phyloP scores from a whole-genome alignment of 768 basidiomycete genomes.

The Boletus speciosus region DNA sequence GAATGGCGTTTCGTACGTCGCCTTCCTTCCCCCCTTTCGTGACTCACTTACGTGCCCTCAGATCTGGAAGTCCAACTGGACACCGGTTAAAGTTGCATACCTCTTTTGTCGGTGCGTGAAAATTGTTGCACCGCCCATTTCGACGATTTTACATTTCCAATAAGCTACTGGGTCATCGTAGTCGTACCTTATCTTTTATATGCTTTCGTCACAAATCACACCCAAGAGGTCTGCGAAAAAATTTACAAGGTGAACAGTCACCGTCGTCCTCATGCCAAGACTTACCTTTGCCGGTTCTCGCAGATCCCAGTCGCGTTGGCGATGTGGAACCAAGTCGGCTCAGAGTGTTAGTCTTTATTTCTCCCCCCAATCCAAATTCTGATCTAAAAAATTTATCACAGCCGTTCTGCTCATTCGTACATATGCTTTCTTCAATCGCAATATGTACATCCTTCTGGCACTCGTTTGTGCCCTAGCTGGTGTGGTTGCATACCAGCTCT shows the following conservation, averaged over 20 bases:
- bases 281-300: not conserved
- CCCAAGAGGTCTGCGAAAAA: slow-evolving; percentile 57
- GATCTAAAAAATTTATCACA: slow-evolving; percentile 26
- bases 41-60: slow-evolving; percentile 26
- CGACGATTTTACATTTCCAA: slow-evolving; percentile 4
- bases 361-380: not conserved
- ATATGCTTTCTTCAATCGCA: slow-evolving; percentile 83
- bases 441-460: slow-evolving; percentile 59
- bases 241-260: slow-evolving; percentile 57
- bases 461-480: slow-evolving; percentile 66
- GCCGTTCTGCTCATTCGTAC: slow-evolving; percentile 80
- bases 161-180: slow-evolving; percentile 78
- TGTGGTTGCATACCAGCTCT: slow-evolving; percentile 78
- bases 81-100: slow-evolving; percentile 79
- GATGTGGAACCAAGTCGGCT: slow-evolving; percentile 86
- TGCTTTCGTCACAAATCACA: slow-evolving; percentile 70
- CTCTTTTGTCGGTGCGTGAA: slow-evolving; percentile 73
- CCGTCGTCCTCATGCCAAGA: not conserved
- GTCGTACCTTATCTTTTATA: slow-evolving; percentile 78
- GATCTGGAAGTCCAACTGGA: slow-evolving; percentile 85
- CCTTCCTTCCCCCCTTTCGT: not conserved
- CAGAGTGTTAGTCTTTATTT: slow-evolving; percentile 52
- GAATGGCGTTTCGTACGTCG: slow-evolving; percentile 71
- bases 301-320: slow-evolving; percentile 79
- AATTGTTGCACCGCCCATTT: slow-evolving; percentile 11